Conservation (phyloP, 305 asterid genomes). For the Solanum hybrid region DNA sequence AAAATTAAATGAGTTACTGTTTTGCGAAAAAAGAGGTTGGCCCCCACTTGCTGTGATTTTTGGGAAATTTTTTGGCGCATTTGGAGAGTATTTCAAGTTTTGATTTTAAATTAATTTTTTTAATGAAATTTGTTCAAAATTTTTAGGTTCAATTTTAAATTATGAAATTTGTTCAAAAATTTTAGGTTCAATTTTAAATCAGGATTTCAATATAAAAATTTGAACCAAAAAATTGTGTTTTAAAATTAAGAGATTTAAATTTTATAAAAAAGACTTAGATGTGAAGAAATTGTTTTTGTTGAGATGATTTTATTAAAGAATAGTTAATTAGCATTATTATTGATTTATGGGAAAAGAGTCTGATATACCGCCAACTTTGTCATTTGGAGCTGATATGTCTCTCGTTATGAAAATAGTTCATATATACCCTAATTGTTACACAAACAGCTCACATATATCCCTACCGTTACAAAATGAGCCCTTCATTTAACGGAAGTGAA, state of each 20-base stretch:
- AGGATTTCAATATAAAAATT: not conserved
- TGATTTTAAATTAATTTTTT: not conserved
- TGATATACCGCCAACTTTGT: too few relatives aligned
- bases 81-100: not conserved
- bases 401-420: too few relatives aligned
- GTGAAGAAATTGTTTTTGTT: not conserved
- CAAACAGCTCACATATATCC: too few relatives aligned
- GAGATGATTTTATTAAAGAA: not conserved
- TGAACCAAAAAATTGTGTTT: not conserved
- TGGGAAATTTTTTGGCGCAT: not conserved
- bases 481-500: too few relatives aligned
- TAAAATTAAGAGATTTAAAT: not conserved
- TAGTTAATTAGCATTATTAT: not conserved
- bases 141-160: not conserved
- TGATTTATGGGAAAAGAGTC: not conserved
- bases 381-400: fast-evolving
- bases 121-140: not conserved
- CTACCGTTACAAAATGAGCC: too few relatives aligned
- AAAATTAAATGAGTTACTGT: not conserved
- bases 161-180: not conserved
- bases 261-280: not conserved
- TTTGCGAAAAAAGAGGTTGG: not conserved
- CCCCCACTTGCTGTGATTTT: not conserved
- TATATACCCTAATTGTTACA: too few relatives aligned
- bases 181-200: not conserved